phyloP scores from a whole-genome alignment of 2,329 filamentous ascomycete genomes.

The Nemania sp. region DNA sequence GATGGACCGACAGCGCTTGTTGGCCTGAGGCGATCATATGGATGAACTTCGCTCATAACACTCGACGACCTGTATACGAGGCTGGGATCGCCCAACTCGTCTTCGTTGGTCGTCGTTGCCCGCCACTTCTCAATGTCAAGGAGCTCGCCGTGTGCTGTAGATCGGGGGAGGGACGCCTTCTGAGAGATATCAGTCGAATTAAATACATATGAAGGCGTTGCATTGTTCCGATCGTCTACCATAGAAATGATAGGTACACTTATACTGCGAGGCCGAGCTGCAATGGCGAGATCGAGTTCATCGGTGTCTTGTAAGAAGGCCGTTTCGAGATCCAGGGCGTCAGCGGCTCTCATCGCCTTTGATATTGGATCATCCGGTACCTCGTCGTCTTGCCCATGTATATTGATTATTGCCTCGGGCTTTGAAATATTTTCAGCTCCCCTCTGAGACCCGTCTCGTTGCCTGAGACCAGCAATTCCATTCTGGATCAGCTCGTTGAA shows the following conservation, averaged over 20 bases:
- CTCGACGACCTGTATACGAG: slow-evolving; percentile 12
- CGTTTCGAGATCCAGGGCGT: slow-evolving; percentile 60
- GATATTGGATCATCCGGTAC: slow-evolving; percentile 53
- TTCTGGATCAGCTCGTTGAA: slow-evolving; percentile 57
- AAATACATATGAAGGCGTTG: slow-evolving; percentile 55
- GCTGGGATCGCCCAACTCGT: slow-evolving; percentile 16
- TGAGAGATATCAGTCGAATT: slow-evolving; percentile 39
- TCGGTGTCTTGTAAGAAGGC: slow-evolving; percentile 56
- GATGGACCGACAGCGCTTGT: slow-evolving; percentile 29
- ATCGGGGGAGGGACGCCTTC: slow-evolving; percentile 8
- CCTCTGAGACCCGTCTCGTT: slow-evolving; percentile 8
- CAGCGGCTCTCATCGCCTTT: slow-evolving; percentile 62
- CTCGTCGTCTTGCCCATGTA: slow-evolving; percentile 19
- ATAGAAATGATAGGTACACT: slow-evolving; percentile 55
- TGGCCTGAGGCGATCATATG: slow-evolving; percentile 20
- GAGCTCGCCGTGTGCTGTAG: slow-evolving; percentile 8
- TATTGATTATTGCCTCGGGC: slow-evolving; percentile 25
- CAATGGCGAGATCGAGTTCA: slow-evolving; percentile 52
- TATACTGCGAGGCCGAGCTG: slow-evolving; percentile 50
- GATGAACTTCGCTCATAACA: slow-evolving; percentile 18
- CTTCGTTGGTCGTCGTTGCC: slow-evolving; percentile 10
- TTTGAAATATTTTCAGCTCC: not conserved
- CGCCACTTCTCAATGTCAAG: slow-evolving; percentile 23
- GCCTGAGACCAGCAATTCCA: slow-evolving; percentile 49
- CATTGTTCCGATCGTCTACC: slow-evolving; percentile 49